phyloP scores from a whole-genome alignment of 2,329 filamentous ascomycete species.

The Arthrobotrys pseudoclavata region DNA sequence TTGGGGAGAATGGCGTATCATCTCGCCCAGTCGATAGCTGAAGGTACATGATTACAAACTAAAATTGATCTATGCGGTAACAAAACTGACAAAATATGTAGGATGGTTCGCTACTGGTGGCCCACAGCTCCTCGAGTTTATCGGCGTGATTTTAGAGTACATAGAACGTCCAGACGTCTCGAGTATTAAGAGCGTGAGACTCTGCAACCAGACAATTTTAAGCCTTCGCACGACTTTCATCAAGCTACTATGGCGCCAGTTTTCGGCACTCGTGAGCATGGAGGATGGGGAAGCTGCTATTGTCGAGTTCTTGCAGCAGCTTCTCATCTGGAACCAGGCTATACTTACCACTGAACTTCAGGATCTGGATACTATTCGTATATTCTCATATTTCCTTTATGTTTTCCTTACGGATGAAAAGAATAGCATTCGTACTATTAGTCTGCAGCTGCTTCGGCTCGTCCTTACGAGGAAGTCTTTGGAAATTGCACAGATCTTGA shows the following conservation, averaged over 20 bases:
- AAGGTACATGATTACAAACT: slow-evolving; percentile 68
- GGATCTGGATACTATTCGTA: slow-evolving; percentile 84
- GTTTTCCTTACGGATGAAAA: slow-evolving; percentile 81
- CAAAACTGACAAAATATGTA: slow-evolving; percentile 14
- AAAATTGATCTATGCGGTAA: not conserved
- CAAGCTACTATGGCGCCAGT: slow-evolving; percentile 74
- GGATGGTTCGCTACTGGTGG: slow-evolving; percentile 93
- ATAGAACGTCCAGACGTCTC: slow-evolving; percentile 87
- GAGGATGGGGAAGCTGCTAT: slow-evolving; percentile 75
- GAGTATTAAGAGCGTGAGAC: slow-evolving; percentile 84
- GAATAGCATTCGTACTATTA: slow-evolving; percentile 58
- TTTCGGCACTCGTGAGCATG: slow-evolving; percentile 64
- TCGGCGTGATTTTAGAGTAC: slow-evolving; percentile 86
- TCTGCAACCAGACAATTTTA: slow-evolving; percentile 86
- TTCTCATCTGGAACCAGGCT: slow-evolving; percentile 96
- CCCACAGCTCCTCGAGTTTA: slow-evolving; percentile 85
- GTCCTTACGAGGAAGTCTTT: slow-evolving; percentile 44
- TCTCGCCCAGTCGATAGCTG: slow-evolving; percentile 89
- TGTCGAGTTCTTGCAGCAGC: slow-evolving; percentile 80
- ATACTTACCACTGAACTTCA: slow-evolving; percentile 82
- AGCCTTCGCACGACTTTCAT: slow-evolving; percentile 83
- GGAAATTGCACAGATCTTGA: slow-evolving; percentile 52
- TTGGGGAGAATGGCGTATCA: slow-evolving; percentile 84
- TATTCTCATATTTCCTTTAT: slow-evolving; percentile 94
- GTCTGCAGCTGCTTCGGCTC: slow-evolving; percentile 47